Base-by-base conservation (phyloP, 2,329 filamentous ascomycete species). In the Ophiosphaerella herpotricha region DNA sequence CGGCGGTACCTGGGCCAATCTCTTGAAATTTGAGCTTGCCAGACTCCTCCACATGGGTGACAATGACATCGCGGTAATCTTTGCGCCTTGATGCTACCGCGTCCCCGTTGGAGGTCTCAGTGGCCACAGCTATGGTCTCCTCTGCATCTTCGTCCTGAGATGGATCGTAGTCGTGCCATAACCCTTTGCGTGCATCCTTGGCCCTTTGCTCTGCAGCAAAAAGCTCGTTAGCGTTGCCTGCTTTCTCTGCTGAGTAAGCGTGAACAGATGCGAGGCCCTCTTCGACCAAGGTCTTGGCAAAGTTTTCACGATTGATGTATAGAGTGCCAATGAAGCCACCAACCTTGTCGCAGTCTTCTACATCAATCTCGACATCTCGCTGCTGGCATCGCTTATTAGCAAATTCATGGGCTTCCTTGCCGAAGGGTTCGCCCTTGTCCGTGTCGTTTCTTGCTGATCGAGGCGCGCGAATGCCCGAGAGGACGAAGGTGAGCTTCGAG, bases 241-340 rank as follows among this genome's bases (percentile, higher is more conserved):
- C 89, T 79, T 96, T 96, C 77, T 99, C 93, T 0, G 94, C 94
- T 21, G 93, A 97, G 78, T 96, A 97, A 48, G 88, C 86, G 72
- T 97, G 93, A 13, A 99, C 93, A 16, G 88, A 88, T 13, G 94
- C 93, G 26, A 97, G 82, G 54, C 94, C 94, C 75, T 99, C 94
- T 74, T 97, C 94, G 1, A 99, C 85, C 1, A 99, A 83, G 2
- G 90, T 75, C 80, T 96, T 97, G 66, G 92, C 90, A 69, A 99
- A 96, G 78, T 90, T 97, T 76, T 97, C 93, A 45, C 92, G 89
- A 79, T 91, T 93, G 72, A 99, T 84, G 74, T 91, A 97, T 21
- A 99, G 81, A 12, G 91, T 90, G 47, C 94, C 94, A 61, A 99
- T 97, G 79, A 99, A 99, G 33, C 94, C 94, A 64, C 94, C 94